Evolutionary conservation across 2,329 filamentous ascomycete species (phyloP), one percentile per base, ranked within the genome.

Genomic region (Xylaria sp.): DNA sequence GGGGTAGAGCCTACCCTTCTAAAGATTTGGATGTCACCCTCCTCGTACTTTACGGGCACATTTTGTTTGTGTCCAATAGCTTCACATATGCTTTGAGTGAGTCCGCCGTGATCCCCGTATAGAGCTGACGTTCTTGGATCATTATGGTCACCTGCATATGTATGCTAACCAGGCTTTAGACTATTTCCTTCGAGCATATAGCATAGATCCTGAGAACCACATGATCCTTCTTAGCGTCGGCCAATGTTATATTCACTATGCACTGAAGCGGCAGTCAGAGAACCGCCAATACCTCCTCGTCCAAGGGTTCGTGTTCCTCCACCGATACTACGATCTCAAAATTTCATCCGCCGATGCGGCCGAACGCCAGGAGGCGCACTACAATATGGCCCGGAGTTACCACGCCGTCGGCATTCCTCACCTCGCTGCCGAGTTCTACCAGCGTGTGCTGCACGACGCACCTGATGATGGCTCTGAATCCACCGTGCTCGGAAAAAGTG

Each of bases 251-350:
- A 88, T 98, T 47, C 93, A 98, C 78, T 92, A 96, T 78, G 91
- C 92, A 0, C 87, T 98, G 76, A 98, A 98, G 79, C 88, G 95
- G 1, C 93, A 97, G 79, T 90, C 92, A 0, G 93, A 95, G 57
- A 98, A 98, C 78, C 86, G 96, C 1, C 95, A 98, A 77, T 95
- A 93, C 76, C 88, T 94, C 48, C 89, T 98, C 50, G 85, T 93
- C 71, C 94, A 98, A 78, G 96, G 94, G 0, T 86, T 98, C 60
- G 85, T 90, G 0, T 98, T 97, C 75, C 81, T 98, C 66, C 88
- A 91, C 66, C 84, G 88, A 42, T 97, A 97, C 80, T 91, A 92
- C 72, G 84, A 88, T 2, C 77, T 88, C 29, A 85, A 92, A 29
- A 82, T 81, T 2, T 73, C 75, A 9, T 78, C 79, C 40, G 54